A percentile compares a stretch with the other conserved stretches of the same genome.
Conservation (phyloP, 2,329 filamentous ascomycete species). For the Penicillium sp. region DNA sequence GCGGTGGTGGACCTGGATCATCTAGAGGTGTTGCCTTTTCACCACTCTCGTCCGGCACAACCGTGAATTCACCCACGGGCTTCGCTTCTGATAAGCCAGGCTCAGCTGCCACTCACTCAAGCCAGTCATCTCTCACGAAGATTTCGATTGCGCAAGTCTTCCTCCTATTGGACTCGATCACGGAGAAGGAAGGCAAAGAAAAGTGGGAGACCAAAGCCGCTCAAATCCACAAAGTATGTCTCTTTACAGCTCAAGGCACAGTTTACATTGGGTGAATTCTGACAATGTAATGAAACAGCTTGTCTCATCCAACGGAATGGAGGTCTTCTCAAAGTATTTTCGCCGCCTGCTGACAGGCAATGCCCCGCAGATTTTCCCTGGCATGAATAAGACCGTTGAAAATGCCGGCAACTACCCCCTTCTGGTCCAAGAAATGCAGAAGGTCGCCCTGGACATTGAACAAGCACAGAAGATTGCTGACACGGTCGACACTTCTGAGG, state of each 20-base stretch:
- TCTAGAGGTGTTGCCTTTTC: constrained; percentile 63
- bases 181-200: constrained; percentile 85
- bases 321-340: constrained; percentile 96
- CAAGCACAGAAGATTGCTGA: constrained; percentile 92
- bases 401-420: constrained; percentile 83
- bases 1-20: constrained; percentile 59
- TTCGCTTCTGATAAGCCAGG: constrained; percentile 54
- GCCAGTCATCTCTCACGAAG: constrained; percentile 73
- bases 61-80: constrained; percentile 57
- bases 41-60: constrained; percentile 61
- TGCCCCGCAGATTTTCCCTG: constrained; percentile 87
- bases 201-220: constrained; percentile 94
- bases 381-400: constrained; percentile 71
- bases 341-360: constrained; percentile 89
- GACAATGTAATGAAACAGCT: constrained; percentile 58
- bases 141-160: constrained; percentile 96
- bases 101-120: constrained; percentile 48
- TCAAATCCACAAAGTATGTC: constrained; percentile 85
- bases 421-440: constrained; percentile 80
- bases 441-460: constrained; percentile 76
- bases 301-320: constrained; percentile 98
- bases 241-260: constrained; percentile 25
- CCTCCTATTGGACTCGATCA: constrained; percentile 89
- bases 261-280: neutral
- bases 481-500: constrained; percentile 84